A percentile compares a stretch with the other conserved stretches of the same genome.
Evolutionary conservation across 1,284 basidiomycete species (phyloP).

Genomic region (Boletus semigastroideus): DNA sequence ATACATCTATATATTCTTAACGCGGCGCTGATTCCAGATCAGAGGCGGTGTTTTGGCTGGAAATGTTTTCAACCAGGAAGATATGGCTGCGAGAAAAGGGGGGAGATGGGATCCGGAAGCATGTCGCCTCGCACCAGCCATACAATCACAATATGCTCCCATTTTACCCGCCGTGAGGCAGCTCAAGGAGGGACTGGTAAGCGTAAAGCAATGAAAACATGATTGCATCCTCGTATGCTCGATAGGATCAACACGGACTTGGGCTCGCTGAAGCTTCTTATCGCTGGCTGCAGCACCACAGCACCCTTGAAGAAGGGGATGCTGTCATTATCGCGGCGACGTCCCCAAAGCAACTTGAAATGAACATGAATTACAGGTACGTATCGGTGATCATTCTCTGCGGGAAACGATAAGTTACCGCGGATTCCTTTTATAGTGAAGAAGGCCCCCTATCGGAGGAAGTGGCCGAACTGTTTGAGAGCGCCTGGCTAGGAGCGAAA

Average conservation of each 20-base stretch:
- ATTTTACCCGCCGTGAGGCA: conserved; percentile 13
- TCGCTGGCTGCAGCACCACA: conserved; percentile 36
- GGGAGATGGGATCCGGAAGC: conserved; percentile 21
- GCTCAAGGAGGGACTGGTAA: conserved; percentile 15
- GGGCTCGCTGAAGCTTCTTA: conserved; percentile 21
- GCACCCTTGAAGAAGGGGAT: conserved; percentile 29
- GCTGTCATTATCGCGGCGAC: conserved; percentile 33
- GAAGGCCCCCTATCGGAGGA: conserved; percentile 51
- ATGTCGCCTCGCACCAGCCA: conserved; percentile 1
- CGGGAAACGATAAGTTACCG: background rate
- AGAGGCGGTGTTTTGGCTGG: conserved; percentile 16
- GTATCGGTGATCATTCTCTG: conserved; percentile 3
- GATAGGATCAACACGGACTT: conserved; percentile 13
- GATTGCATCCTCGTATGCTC: background rate
- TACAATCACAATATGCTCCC: conserved; percentile 11
- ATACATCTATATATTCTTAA: background rate
- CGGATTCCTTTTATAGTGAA: conserved; percentile 34
- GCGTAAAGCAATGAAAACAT: background rate
- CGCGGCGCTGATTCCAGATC: background rate
- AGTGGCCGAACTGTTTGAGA: conserved; percentile 44
- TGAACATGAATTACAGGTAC: conserved; percentile 13
- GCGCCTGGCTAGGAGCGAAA: conserved; percentile 28
- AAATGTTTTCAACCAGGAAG: conserved; percentile 11
- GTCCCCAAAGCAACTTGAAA: conserved; percentile 29
- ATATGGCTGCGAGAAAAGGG: conserved; percentile 10